phyloP scores from a whole-genome alignment of 139 green algal genomes.

The Chlorella sp. region DNA sequence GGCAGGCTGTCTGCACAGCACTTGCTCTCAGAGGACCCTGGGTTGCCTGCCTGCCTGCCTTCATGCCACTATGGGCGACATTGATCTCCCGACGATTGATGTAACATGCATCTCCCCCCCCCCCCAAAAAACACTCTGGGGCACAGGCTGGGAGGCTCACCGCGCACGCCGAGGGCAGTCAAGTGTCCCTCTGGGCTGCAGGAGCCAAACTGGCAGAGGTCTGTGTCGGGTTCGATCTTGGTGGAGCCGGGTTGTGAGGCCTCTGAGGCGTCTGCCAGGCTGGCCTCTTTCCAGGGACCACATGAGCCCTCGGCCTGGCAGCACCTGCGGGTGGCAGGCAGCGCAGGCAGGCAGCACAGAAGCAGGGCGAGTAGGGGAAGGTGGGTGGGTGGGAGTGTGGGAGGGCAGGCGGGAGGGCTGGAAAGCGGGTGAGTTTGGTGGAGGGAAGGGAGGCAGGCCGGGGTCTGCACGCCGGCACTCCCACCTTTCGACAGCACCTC shows the following conservation, averaged over 20 bases:
- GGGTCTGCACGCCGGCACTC: too few relatives aligned
- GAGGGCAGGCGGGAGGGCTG: too few relatives aligned
- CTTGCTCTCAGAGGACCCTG: too few relatives aligned
- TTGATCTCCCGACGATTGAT: too few relatives aligned
- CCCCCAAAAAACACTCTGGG: too few relatives aligned
- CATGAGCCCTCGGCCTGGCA: neutral
- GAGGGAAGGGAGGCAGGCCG: neutral
- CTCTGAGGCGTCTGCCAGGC: neutral
- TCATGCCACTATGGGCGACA: too few relatives aligned
- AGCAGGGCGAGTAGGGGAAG: too few relatives aligned
- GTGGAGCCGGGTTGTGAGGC: neutral
- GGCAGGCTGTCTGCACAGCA: too few relatives aligned
- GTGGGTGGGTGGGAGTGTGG: too few relatives aligned
- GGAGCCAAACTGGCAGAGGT: constrained; percentile 14
- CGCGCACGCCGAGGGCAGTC: neutral
- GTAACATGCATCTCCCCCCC: too few relatives aligned
- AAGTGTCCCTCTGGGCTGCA: neutral
- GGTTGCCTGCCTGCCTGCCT: too few relatives aligned
- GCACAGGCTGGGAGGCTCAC: neutral
- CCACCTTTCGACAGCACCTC: too few relatives aligned
- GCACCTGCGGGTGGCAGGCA: neutral
- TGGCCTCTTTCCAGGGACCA: neutral
- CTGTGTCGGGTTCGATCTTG: neutral
- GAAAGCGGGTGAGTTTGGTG: neutral
- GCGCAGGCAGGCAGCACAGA: neutral